Evolutionary conservation across 306 rosid species (phyloP).

Genomic region (Vachellia collinsii): DNA sequence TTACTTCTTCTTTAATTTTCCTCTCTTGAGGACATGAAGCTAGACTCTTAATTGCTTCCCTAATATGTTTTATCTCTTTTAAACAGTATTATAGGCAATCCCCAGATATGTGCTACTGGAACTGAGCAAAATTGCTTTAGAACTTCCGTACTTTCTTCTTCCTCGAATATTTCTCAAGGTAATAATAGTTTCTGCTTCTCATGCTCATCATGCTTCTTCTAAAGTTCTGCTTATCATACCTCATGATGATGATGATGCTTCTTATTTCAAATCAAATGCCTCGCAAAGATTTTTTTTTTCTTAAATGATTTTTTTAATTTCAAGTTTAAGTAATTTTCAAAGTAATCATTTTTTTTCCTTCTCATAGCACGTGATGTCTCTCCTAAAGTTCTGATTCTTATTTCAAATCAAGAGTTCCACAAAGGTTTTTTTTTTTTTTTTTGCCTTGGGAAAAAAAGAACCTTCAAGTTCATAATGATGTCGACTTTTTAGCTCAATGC

Average conservation of each 20-base stretch:
- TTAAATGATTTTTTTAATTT: background rate
- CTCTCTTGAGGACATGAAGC: background rate
- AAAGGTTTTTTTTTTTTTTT: background rate
- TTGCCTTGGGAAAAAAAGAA: background rate
- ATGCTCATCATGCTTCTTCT: background rate
- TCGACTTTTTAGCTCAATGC: background rate
- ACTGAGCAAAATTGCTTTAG: slow-evolving; percentile 61
- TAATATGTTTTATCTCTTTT: slow-evolving; percentile 29
- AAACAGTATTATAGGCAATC: slow-evolving; percentile 79
- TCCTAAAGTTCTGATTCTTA: background rate
- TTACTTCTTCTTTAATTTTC: background rate
- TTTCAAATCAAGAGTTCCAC: background rate
- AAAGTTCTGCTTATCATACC: background rate
- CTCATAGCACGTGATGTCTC: background rate
- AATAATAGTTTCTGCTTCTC: slow-evolving; percentile 43
- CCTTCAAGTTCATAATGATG: background rate
- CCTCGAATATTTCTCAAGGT: slow-evolving; percentile 67
- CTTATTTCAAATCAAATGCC: slow-evolving; percentile 6
- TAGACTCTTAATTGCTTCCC: background rate
- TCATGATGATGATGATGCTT: background rate
- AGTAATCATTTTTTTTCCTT: background rate
- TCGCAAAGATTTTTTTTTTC: background rate
- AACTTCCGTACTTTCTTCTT: slow-evolving; percentile 51
- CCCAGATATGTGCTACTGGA: slow-evolving; percentile 70
- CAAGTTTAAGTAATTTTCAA: background rate